Conservation (phyloP, 495 filamentous ascomycete species). For the Aspergillus leporis region DNA sequence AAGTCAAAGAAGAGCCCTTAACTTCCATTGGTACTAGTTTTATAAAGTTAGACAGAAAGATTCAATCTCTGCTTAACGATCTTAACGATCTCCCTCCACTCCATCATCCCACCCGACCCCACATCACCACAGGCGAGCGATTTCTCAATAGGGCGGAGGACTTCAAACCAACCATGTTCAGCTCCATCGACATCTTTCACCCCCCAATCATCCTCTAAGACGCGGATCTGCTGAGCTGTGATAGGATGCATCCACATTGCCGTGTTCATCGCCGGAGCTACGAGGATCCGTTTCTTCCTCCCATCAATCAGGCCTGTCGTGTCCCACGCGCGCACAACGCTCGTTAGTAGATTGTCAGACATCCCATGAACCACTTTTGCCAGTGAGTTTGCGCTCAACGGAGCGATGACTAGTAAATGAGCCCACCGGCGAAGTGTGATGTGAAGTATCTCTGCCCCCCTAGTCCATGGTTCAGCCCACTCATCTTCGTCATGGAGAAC, state of each 20-base stretch:
- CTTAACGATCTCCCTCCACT: slow-evolving; percentile 71
- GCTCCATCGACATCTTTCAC: slow-evolving; percentile 27
- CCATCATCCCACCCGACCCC: slow-evolving; percentile 74
- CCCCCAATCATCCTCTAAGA: slow-evolving; percentile 74
- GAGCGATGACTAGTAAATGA: slow-evolving; percentile 77
- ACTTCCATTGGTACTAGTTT: background rate
- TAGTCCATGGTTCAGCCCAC: slow-evolving; percentile 71
- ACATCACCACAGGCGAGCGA: slow-evolving; percentile 79
- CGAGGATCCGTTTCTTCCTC: slow-evolving; percentile 33
- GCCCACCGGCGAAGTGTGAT: slow-evolving; percentile 84
- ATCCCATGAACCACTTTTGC: slow-evolving; percentile 74
- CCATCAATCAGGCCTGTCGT: slow-evolving; percentile 60
- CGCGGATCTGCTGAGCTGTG: slow-evolving; percentile 66
- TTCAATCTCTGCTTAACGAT: slow-evolving; percentile 50
- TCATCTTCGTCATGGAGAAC: slow-evolving; percentile 80
- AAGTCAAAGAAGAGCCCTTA: background rate
- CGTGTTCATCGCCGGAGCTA: slow-evolving; percentile 77
- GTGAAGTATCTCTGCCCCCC: slow-evolving; percentile 66
- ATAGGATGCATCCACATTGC: slow-evolving; percentile 88
- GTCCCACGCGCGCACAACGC: slow-evolving; percentile 88
- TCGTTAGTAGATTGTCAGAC: slow-evolving; percentile 66
- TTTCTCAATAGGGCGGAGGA: slow-evolving; percentile 70
- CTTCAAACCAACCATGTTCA: slow-evolving; percentile 69
- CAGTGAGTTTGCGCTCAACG: slow-evolving; percentile 75
- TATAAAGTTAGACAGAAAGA: background rate